Conservation (phyloP, 164 flowering plant species). For the Paratinospora sagittata region DNA sequence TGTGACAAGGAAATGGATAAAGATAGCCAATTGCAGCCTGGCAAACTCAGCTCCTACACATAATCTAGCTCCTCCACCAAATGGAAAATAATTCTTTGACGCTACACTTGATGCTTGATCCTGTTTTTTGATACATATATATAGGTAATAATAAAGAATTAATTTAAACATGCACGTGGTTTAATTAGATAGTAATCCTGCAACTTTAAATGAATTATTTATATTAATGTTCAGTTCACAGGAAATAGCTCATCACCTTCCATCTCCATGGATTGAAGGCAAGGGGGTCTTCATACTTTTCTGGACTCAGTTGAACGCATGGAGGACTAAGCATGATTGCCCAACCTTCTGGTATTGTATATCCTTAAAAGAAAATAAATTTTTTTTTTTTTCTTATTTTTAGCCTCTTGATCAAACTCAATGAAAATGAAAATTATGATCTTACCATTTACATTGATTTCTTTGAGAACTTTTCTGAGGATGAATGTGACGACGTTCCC, state of each 20-base stretch:
- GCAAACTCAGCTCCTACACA: slow-evolving; percentile 3
- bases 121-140: too few relatives aligned
- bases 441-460: slow-evolving; percentile 26
- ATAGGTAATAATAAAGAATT: too few relatives aligned
- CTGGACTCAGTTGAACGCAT: slow-evolving; percentile 74
- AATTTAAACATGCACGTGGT: too few relatives aligned
- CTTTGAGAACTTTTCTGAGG: slow-evolving; percentile 26
- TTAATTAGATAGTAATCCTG: too few relatives aligned
- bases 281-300: slow-evolving; percentile 56
- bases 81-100: slow-evolving; percentile 31
- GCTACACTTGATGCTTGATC: slow-evolving; percentile 17
- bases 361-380: slow-evolving; percentile 49
- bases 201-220: too few relatives aligned
- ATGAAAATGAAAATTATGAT: too few relatives aligned
- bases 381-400: too few relatives aligned
- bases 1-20: too few relatives aligned
- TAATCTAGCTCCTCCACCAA: slow-evolving; percentile 28
- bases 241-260: slow-evolving; percentile 38
- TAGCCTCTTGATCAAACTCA: too few relatives aligned
- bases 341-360: slow-evolving; percentile 89
- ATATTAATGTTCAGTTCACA: too few relatives aligned
- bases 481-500: slow-evolving; percentile 28
- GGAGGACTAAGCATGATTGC: slow-evolving; percentile 87
- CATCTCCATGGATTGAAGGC: slow-evolving; percentile 82
- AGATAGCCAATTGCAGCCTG: not conserved